phyloP scores from a whole-genome alignment of 768 basidiomycete genomes.

The Xerocomellus amylosporus region DNA sequence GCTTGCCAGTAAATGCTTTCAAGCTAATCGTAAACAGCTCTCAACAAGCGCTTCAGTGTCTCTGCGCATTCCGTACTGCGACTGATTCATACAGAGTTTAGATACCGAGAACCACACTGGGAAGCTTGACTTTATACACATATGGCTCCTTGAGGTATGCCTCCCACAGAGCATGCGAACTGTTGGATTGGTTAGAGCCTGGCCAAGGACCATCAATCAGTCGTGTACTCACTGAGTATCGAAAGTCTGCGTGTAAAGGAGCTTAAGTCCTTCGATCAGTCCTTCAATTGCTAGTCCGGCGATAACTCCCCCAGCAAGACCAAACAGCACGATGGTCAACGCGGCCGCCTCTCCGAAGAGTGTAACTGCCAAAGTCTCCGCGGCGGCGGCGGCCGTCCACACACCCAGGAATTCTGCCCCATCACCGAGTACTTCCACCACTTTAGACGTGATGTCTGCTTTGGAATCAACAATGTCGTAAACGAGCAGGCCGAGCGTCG shows the following conservation, averaged over 20 bases:
- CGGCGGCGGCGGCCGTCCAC: neutral
- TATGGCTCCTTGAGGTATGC: neutral
- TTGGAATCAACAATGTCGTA: neutral
- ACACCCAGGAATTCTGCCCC: neutral
- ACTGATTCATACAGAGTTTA: too few relatives aligned
- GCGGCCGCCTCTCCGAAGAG: too few relatives aligned
- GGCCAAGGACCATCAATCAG: too few relatives aligned
- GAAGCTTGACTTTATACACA: neutral
- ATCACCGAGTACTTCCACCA: neutral
- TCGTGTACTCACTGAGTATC: neutral
- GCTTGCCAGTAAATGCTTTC: constrained; percentile 13
- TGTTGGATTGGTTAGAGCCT: neutral
- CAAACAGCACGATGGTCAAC: neutral
- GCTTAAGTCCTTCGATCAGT: neutral
- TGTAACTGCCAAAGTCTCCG: neutral
- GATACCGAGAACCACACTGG: neutral
- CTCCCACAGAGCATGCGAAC: neutral
- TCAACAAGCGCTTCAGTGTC: too few relatives aligned
- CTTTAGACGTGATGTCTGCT: neutral
- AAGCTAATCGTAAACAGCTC: too few relatives aligned
- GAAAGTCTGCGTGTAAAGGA: neutral
- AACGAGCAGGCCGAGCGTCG: neutral
- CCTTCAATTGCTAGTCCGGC: neutral
- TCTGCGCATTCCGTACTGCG: too few relatives aligned
- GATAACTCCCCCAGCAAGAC: neutral